Evolutionary conservation across 1,139 yeast genomes (phyloP).

Genomic region (Nakaseomyces nivariensis): DNA sequence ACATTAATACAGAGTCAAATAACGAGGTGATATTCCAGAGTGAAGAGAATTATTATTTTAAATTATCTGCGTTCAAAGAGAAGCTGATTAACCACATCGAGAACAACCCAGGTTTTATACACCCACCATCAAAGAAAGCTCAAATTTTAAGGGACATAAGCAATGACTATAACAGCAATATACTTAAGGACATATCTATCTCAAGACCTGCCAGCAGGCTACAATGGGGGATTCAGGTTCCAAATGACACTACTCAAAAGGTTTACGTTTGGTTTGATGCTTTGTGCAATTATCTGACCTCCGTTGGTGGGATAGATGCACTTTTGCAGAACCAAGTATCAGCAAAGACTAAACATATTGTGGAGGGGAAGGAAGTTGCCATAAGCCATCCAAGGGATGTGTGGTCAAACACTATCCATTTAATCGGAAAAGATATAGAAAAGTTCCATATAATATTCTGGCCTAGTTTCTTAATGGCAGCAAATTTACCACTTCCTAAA

Average conservation of each 20-base stretch:
- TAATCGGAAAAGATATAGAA: constrained; percentile 85
- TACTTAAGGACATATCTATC: constrained; percentile 60
- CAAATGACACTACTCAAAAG: constrained; percentile 64
- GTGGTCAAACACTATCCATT: constrained; percentile 46
- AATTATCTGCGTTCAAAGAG: constrained; percentile 50
- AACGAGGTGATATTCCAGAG: constrained; percentile 65
- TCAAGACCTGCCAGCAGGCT: constrained; percentile 74
- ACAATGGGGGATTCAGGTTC: constrained; percentile 87
- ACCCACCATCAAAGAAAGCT: constrained; percentile 49
- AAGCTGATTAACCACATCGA: constrained; percentile 34
- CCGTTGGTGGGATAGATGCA: constrained; percentile 49
- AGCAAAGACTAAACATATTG: constrained; percentile 4
- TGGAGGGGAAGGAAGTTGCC: constrained; percentile 37
- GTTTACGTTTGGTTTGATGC: constrained; percentile 99
- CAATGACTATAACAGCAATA: constrained; percentile 28
- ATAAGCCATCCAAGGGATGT: constrained; percentile 7
- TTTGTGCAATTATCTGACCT: constrained; percentile 69
- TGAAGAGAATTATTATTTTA: constrained; percentile 83
- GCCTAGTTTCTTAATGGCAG: constrained; percentile 90
- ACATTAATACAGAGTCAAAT: constrained; percentile 63
- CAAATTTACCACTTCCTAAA: constrained; percentile 56
- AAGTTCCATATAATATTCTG: constrained; percentile 87
- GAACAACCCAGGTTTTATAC: constrained; percentile 46
- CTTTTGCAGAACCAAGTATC: constrained; percentile 20
- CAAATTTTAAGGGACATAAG: constrained; percentile 53